Evolutionary conservation across 805 yeast genomes (phyloP).

Genomic region (Hanseniaspora meyeri): DNA sequence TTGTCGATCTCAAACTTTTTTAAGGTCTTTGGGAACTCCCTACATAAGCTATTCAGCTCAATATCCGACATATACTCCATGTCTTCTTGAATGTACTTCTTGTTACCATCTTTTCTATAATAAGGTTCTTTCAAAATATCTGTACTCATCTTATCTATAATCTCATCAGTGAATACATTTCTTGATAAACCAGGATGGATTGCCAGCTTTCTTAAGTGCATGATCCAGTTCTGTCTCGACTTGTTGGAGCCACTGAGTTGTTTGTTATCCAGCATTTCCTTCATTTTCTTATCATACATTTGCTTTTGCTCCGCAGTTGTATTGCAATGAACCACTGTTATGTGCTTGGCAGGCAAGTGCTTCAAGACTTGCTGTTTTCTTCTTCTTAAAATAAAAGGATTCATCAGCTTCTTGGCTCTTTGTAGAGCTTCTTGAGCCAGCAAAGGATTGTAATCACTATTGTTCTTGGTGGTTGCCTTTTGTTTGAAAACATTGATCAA

Average conservation of each 20-base stretch:
- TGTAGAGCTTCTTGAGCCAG: slow-evolving; percentile 82
- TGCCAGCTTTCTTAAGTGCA: slow-evolving; percentile 85
- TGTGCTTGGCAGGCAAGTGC: slow-evolving; percentile 71
- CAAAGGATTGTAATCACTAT: slow-evolving; percentile 57
- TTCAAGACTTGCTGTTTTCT: slow-evolving; percentile 83
- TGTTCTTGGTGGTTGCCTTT: slow-evolving; percentile 57
- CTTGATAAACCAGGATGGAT: slow-evolving; percentile 84
- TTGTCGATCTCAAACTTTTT: slow-evolving; percentile 41
- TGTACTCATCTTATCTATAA: slow-evolving; percentile 54
- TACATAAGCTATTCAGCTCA: slow-evolving; percentile 68
- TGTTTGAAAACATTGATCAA: slow-evolving; percentile 75
- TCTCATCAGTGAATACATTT: slow-evolving; percentile 42
- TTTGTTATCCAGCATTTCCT: slow-evolving; percentile 26
- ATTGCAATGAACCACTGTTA: slow-evolving; percentile 52
- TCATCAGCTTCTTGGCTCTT: slow-evolving; percentile 95
- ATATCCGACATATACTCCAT: slow-evolving; percentile 91
- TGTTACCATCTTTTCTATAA: slow-evolving; percentile 61
- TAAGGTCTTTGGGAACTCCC: slow-evolving; percentile 56
- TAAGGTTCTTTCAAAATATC: slow-evolving; percentile 71
- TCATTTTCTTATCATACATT: slow-evolving; percentile 43
- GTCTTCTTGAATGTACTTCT: slow-evolving; percentile 71
- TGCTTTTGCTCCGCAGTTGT: slow-evolving; percentile 41
- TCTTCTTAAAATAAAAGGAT: slow-evolving; percentile 89
- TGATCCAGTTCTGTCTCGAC: slow-evolving; percentile 51
- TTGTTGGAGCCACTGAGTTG: slow-evolving; percentile 16